A percentile compares a stretch with the other conserved stretches of the same genome.
Conservation (phyloP, 1,284 basidiomycete genomes). For the Moesziomyces antarcticus region DNA sequence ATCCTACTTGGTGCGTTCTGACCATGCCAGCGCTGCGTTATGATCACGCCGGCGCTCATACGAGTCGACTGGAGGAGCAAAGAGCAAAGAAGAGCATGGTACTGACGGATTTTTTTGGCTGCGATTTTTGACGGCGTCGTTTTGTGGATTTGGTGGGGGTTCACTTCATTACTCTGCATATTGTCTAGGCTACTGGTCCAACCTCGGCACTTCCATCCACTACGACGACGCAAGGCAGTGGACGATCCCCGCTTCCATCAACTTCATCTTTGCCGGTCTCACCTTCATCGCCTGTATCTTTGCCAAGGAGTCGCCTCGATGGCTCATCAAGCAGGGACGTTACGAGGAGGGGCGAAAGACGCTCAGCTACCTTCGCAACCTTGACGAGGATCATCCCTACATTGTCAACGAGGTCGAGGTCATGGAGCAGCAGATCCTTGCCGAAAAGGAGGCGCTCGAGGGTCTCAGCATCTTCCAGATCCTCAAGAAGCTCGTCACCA, state of each 20-base stretch:
- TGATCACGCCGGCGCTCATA: too few relatives aligned
- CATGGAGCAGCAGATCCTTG: constrained; percentile 39
- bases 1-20: not conserved
- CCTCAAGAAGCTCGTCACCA: constrained; percentile 42
- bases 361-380: constrained; percentile 47
- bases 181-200: constrained; percentile 23
- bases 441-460: constrained; percentile 39
- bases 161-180: too few relatives aligned
- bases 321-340: constrained; percentile 48
- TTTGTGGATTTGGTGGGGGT: too few relatives aligned
- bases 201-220: constrained; percentile 26
- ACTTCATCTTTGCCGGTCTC: constrained; percentile 54
- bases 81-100: too few relatives aligned
- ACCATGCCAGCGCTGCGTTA: too few relatives aligned
- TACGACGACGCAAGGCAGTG: constrained; percentile 29
- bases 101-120: constrained; percentile 17
- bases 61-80: too few relatives aligned
- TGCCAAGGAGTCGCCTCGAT: constrained; percentile 52
- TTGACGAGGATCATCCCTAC: constrained; percentile 36
- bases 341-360: constrained; percentile 45
- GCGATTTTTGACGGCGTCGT: constrained; percentile 16
- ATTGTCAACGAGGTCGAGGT: constrained; percentile 44
- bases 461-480: constrained; percentile 34
- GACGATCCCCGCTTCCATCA: constrained; percentile 48
- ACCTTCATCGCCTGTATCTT: constrained; percentile 44